These are phyloP conservation scores for Penicillium paxilli DNA, from an alignment of 495 filamentous ascomycete species.

Conservation along the genomic window DNA sequence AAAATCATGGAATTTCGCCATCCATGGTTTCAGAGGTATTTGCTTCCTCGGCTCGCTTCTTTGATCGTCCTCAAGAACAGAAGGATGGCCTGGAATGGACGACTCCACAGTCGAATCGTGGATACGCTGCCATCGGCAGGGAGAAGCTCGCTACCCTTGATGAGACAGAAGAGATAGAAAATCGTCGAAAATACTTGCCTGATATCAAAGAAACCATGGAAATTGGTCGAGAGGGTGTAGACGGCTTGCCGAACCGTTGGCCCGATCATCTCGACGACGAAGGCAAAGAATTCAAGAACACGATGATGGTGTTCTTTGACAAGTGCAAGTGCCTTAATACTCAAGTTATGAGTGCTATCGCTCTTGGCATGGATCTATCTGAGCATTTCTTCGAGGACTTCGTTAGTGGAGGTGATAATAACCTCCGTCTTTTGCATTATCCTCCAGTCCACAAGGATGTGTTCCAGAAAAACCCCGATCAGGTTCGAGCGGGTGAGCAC, in stretches of 20 bases:
- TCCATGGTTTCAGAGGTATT: conserved; percentile 64
- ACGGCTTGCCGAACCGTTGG: conserved; percentile 76
- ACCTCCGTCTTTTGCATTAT: conserved; percentile 85
- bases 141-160: conserved; percentile 71
- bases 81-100: conserved; percentile 75
- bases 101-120: conserved; percentile 71
- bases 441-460: conserved; percentile 66
- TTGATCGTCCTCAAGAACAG: conserved; percentile 63
- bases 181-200: conserved; percentile 57
- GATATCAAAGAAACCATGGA: conserved; percentile 87
- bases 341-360: conserved; percentile 85
- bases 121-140: conserved; percentile 72
- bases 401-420: conserved; percentile 77
- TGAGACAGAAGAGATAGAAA: conserved; percentile 57
- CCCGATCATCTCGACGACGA: conserved; percentile 63
- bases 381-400: conserved; percentile 76
- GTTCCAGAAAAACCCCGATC: conserved; percentile 68
- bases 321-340: conserved; percentile 73
- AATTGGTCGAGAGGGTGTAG: conserved; percentile 74
- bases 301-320: conserved; percentile 72
- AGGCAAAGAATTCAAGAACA: conserved; percentile 63
- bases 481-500: conserved; percentile 84
- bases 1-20: conserved; percentile 68
- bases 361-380: conserved; percentile 75
- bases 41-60: conserved; percentile 72